These are phyloP conservation scores for Ettlia oleoabundans DNA, from an alignment of 139 green algal genomes.

Conservation along the genomic window DNA sequence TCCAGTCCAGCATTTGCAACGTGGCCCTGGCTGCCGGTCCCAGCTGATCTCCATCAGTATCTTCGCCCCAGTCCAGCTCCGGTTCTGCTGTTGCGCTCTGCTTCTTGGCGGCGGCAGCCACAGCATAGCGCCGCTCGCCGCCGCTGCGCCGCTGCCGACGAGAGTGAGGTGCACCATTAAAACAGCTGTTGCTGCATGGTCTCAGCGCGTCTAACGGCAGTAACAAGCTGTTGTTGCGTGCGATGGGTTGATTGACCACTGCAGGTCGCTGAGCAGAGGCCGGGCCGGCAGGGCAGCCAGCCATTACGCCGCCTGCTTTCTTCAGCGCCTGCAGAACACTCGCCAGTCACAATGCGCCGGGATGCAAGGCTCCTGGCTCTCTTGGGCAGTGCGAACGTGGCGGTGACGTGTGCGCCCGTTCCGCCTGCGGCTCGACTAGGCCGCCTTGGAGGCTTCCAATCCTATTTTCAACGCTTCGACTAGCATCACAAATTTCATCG, in stretches of 20 bases:
- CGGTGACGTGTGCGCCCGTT: too few relatives aligned
- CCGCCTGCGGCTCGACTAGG: too few relatives aligned
- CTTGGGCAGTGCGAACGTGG: too few relatives aligned
- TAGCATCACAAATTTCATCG: too few relatives aligned
- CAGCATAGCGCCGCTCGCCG: background rate
- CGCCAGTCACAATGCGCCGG: background rate
- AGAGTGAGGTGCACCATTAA: background rate
- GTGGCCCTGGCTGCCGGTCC: conserved; percentile 64
- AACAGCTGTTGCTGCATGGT: background rate
- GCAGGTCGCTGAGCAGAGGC: background rate
- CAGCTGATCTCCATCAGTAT: conserved; percentile 4
- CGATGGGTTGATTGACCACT: background rate
- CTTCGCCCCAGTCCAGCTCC: background rate
- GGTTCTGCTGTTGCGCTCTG: background rate
- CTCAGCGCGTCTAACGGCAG: background rate
- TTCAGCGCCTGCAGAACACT: background rate
- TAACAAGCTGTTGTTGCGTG: background rate
- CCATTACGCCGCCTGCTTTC: background rate
- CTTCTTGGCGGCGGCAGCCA: background rate
- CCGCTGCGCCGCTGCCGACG: background rate
- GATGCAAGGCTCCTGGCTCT: too few relatives aligned
- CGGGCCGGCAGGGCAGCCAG: background rate
- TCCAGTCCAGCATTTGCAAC: conserved; percentile 75
- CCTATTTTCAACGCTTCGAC: too few relatives aligned
- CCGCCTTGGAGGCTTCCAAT: too few relatives aligned